Conservation (phyloP, 164 flowering plant genomes). For the Echeveria elegans region DNA sequence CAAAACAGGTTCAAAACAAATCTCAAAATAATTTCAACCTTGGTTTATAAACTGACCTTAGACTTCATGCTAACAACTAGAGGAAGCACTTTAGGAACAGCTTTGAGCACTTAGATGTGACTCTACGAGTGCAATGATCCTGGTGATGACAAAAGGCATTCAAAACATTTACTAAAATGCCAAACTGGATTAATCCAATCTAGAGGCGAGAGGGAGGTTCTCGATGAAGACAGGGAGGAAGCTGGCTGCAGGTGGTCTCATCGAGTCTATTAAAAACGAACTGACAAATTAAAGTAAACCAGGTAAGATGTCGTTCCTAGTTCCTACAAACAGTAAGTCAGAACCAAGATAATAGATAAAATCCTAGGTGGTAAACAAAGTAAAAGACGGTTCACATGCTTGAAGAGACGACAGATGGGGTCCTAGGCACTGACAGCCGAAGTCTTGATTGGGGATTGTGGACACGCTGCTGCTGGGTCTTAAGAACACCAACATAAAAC, state of each 20-base stretch:
- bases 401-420: conserved; percentile 25
- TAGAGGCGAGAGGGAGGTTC: not conserved
- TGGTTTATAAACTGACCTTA: too few species aligned
- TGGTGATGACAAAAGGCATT: not conserved
- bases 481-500: conserved; percentile 9
- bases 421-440: conserved; percentile 26
- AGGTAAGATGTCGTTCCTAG: not conserved
- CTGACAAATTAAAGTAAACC: not conserved
- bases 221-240: conserved; percentile 28
- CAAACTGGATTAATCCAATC: not conserved
- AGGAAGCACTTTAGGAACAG: not conserved
- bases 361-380: not conserved
- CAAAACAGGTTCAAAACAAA: too few species aligned
- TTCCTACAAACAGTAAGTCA: not conserved
- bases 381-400: conserved; percentile 20
- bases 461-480: conserved; percentile 22
- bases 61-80: not conserved
- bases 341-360: not conserved
- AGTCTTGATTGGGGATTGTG: conserved; percentile 29
- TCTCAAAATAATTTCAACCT: too few species aligned
- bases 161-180: not conserved
- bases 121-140: not conserved
- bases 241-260: conserved; percentile 21
- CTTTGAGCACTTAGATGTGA: not conserved
- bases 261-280: conserved; percentile 24